phyloP scores from a whole-genome alignment of 805 yeast genomes.

The Deakozyma indianensis region DNA sequence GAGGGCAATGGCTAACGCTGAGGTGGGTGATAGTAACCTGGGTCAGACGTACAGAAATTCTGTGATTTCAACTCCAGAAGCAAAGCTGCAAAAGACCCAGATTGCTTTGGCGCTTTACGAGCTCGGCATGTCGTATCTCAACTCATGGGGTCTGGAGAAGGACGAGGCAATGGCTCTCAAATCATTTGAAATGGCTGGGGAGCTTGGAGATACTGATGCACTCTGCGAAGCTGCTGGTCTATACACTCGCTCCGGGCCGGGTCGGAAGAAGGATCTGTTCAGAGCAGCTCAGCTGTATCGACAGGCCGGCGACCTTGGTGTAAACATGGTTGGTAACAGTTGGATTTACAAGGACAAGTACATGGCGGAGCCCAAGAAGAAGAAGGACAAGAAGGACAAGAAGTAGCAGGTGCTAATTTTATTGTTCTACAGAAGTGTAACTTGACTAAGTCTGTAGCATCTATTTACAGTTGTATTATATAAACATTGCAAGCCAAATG shows the following conservation, averaged over 20 bases:
- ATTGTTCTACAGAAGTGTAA: too few species aligned
- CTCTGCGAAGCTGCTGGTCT: constrained; percentile 54
- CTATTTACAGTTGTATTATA: too few species aligned
- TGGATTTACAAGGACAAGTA: constrained; percentile 70
- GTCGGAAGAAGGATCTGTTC: constrained; percentile 40
- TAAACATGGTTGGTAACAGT: constrained; percentile 47
- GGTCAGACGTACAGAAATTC: constrained; percentile 7
- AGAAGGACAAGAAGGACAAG: not conserved
- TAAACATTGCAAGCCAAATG: too few species aligned
- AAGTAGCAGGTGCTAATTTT: too few species aligned
- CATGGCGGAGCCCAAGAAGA: constrained; percentile 4
- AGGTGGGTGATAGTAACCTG: constrained; percentile 3
- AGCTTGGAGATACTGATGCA: constrained; percentile 53
- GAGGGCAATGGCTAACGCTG: constrained; percentile 29
- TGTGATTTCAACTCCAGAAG: not conserved
- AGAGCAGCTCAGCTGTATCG: constrained; percentile 62
- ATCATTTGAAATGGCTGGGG: constrained; percentile 49
- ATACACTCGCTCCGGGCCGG: constrained; percentile 42
- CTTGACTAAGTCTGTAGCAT: too few species aligned
- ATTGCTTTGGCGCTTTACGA: constrained; percentile 36
- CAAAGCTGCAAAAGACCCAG: constrained; percentile 12
- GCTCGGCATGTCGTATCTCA: constrained; percentile 40
- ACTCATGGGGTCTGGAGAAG: constrained; percentile 41
- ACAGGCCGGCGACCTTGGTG: constrained; percentile 48
- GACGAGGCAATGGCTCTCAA: constrained; percentile 45